These are phyloP conservation scores for Lodderomyces jiufengensis DNA, from an alignment of 1,139 yeast genomes.

Conservation along the genomic window DNA sequence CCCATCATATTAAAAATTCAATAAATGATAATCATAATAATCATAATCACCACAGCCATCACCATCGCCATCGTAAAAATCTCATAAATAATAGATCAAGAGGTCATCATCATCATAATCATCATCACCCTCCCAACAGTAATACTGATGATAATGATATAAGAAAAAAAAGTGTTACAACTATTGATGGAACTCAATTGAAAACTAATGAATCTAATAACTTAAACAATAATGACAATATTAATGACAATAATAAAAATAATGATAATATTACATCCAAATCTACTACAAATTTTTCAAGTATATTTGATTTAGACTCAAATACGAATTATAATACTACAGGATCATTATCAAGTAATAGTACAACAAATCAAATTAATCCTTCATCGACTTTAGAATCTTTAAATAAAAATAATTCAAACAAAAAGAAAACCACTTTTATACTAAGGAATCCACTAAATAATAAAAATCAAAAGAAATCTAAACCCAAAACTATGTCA, in stretches of 20 bases:
- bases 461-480: conserved; percentile 10
- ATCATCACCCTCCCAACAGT: too few species aligned
- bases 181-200: neutral
- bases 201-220: neutral
- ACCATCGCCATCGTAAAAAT: neutral
- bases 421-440: conserved; percentile 10
- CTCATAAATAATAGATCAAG: too few species aligned
- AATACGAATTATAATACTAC: too few species aligned
- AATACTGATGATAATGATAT: neutral
- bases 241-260: neutral
- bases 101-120: neutral
- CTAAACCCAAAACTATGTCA: conserved; percentile 9
- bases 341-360: neutral
- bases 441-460: conserved; percentile 5
- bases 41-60: neutral
- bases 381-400: neutral
- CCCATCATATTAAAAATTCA: conserved; percentile 20
- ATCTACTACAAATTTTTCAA: too few species aligned
- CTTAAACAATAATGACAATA: neutral
- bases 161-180: neutral
- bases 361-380: neutral
- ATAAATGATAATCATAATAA: conserved; percentile 5
- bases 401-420: too few species aligned
- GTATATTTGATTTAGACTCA: too few species aligned
- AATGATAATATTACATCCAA: too few species aligned